Evolutionary conservation across 2,329 filamentous ascomycete genomes (phyloP).

Genomic region (Cladosporium sp.): DNA sequence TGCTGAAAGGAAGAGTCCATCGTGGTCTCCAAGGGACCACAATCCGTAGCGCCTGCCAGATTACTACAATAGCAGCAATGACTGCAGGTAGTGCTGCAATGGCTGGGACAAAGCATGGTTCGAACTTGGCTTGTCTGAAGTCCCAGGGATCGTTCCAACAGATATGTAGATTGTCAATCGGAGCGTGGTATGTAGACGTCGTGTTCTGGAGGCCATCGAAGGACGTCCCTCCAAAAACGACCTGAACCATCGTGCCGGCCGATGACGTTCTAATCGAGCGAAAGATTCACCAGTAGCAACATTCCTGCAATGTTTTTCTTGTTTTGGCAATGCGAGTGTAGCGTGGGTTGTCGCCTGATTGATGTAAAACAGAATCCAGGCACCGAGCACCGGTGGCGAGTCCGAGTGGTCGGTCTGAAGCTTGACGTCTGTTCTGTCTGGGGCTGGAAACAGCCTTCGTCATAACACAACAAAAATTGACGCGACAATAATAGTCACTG

Average conservation of each 20-base stretch:
- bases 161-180: slow-evolving; percentile 6
- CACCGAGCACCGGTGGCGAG: background rate
- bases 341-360: background rate
- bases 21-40: slow-evolving; percentile 37
- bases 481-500: no score
- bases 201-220: background rate
- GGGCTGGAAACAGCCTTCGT: background rate
- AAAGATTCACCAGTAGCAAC: background rate
- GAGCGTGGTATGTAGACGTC: background rate
- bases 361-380: background rate
- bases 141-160: slow-evolving; percentile 32
- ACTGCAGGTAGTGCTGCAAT: slow-evolving; percentile 36
- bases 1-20: slow-evolving; percentile 52
- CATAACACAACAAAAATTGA: background rate
- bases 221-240: slow-evolving; percentile 1
- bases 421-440: background rate
- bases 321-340: background rate
- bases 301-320: background rate
- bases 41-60: slow-evolving; percentile 33
- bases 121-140: slow-evolving; percentile 34
- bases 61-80: slow-evolving; percentile 34
- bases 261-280: background rate
- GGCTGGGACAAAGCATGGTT: slow-evolving; percentile 38
- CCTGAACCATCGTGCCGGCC: background rate
- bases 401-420: background rate